Conservation (phyloP, 192 early-diverging fungal genomes). For the Physocladia obscura region DNA sequence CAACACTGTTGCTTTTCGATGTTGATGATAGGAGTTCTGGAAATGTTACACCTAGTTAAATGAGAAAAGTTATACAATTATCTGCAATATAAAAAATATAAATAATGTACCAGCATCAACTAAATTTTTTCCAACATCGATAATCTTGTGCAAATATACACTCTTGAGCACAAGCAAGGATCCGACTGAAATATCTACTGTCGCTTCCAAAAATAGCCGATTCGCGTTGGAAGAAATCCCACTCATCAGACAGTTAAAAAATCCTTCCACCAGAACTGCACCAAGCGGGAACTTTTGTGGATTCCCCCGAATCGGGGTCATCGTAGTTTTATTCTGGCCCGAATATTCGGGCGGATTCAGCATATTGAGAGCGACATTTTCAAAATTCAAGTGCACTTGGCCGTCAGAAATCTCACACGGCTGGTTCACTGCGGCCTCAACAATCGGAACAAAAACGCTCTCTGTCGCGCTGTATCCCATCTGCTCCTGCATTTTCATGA, state of each 20-base stretch:
- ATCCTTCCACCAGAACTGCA: neutral
- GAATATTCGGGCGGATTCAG: neutral
- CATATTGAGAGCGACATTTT: neutral
- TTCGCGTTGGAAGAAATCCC: neutral
- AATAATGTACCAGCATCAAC: neutral
- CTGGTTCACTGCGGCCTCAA: neutral
- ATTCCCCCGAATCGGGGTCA: too few species aligned
- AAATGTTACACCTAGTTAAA: neutral
- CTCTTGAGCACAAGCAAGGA: neutral
- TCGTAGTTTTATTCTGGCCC: too few species aligned
- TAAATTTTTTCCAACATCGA: neutral
- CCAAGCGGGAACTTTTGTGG: neutral
- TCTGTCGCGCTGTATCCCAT: neutral
- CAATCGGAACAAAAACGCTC: neutral
- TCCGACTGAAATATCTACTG: neutral
- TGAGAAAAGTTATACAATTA: neutral
- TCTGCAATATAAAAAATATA: neutral
- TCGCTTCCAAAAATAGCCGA: neutral
- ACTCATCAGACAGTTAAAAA: neutral
- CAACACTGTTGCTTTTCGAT: neutral
- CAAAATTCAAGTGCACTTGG: neutral
- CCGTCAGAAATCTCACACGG: neutral
- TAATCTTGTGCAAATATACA: neutral
- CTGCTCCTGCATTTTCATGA: neutral
- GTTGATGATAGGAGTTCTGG: neutral